Percentiles rank a stretch among this genome's conserved stretches.
Evolutionary conservation across 163 green algal species (phyloP).

Genomic region (Coccomyxa subellipsoidea): DNA sequence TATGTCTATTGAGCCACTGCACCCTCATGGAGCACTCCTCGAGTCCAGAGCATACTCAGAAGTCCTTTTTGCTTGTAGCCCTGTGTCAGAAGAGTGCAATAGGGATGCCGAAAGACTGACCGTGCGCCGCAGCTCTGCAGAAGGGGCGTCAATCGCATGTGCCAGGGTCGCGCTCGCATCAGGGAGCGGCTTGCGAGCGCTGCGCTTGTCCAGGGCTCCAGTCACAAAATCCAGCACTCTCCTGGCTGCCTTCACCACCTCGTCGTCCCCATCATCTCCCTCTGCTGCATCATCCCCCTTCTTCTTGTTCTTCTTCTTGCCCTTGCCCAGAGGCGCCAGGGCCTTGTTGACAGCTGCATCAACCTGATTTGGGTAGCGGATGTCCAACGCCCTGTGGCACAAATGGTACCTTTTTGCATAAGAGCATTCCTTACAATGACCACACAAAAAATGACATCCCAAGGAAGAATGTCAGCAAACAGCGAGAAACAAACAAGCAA

Average conservation of each 20-base stretch:
- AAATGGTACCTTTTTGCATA: not conserved
- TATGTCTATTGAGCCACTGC: too few relatives aligned
- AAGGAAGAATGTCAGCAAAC: too few relatives aligned
- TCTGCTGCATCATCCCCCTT: not conserved
- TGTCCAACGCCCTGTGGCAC: conserved; percentile 39
- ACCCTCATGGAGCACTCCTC: too few relatives aligned
- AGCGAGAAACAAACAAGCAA: too few relatives aligned
- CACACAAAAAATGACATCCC: too few relatives aligned
- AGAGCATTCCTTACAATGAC: too few relatives aligned
- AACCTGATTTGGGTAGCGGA: conserved; percentile 40
- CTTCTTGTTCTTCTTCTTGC: too few relatives aligned
- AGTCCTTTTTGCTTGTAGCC: not conserved
- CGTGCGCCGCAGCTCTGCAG: conserved; percentile 37
- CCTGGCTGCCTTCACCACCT: not conserved
- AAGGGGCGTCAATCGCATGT: conserved; percentile 51
- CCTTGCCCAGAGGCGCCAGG: conserved; percentile 16
- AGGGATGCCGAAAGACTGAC: conserved; percentile 13
- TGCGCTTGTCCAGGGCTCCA: conserved; percentile 38
- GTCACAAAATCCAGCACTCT: conserved; percentile 31
- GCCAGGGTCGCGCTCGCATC: conserved; percentile 41
- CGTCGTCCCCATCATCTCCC: not conserved
- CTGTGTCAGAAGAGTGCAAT: not conserved
- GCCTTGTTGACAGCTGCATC: conserved; percentile 54
- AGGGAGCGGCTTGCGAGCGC: conserved; percentile 32
- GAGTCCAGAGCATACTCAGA: too few relatives aligned